A percentile compares a stretch with the other conserved stretches of the same genome.
phyloP scores from a whole-genome alignment of 148 eudicot species.

The Rhododendron griersonianum region DNA sequence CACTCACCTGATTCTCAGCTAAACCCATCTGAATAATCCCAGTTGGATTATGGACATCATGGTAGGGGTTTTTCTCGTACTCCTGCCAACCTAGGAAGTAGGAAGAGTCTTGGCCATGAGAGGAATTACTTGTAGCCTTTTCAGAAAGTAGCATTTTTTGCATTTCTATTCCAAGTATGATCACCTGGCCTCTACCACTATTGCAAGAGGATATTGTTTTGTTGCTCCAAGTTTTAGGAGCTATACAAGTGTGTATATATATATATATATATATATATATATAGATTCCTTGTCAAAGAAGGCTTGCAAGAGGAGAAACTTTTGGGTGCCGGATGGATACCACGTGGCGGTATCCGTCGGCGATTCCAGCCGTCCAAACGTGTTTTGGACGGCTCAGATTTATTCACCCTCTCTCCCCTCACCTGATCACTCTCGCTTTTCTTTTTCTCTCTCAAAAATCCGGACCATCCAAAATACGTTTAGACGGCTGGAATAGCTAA shows the following conservation, averaged over 20 bases:
- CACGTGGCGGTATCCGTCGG: too few species aligned
- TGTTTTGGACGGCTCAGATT: too few species aligned
- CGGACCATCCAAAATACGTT: too few species aligned
- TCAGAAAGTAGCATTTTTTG: slow-evolving; percentile 13
- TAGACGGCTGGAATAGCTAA: too few species aligned
- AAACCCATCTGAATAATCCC: slow-evolving; percentile 83
- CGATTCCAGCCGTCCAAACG: too few species aligned
- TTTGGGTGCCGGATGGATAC: too few species aligned
- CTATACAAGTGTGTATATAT: not conserved
- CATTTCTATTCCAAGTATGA: not conserved
- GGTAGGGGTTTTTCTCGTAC: slow-evolving; percentile 61
- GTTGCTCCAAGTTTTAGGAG: not conserved
- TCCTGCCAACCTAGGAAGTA: slow-evolving; percentile 72
- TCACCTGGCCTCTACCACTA: not conserved
- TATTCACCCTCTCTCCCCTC: too few species aligned
- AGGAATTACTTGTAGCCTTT: slow-evolving; percentile 38
- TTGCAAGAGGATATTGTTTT: not conserved
- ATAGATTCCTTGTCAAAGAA: not conserved
- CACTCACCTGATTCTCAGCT: slow-evolving; percentile 61
- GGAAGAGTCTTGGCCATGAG: slow-evolving; percentile 66
- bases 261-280: not conserved
- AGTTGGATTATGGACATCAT: slow-evolving; percentile 35
- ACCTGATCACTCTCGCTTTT: too few species aligned
- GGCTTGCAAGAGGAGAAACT: not conserved
- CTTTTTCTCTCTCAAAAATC: too few species aligned